These are phyloP conservation scores for Salix purpurea DNA, from an alignment of 345 rosid genomes.

Conservation along the genomic window DNA sequence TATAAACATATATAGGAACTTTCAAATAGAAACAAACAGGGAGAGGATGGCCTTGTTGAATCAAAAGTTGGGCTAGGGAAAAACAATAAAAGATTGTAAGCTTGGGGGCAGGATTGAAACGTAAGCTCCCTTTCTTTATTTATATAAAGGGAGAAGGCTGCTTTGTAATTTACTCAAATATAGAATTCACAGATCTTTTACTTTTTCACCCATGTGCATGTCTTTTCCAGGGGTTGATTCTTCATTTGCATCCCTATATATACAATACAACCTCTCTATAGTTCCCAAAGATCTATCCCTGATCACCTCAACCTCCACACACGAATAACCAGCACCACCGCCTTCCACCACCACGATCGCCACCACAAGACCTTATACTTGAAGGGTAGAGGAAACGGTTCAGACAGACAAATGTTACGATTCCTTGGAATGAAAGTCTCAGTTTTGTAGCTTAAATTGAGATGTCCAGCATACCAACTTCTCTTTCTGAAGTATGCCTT, in stretches of 20 bases:
- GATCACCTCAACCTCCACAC: not conserved
- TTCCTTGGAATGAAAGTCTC: constrained; percentile 16
- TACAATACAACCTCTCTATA: not conserved
- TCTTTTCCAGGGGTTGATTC: not conserved
- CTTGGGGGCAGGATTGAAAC: not conserved
- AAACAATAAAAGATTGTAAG: not conserved
- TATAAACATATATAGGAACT: too few species aligned
- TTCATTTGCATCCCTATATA: not conserved
- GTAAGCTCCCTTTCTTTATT: not conserved
- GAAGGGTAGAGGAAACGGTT: not conserved
- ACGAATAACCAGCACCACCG: not conserved
- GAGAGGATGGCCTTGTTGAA: not conserved
- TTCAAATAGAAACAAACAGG: not conserved
- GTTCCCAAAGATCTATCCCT: not conserved
- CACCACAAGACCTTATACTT: not conserved
- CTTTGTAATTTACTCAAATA: not conserved
- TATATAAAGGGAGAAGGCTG: not conserved
- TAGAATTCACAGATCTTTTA: not conserved
- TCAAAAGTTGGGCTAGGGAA: not conserved
- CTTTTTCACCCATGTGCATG: not conserved
- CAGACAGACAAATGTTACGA: not conserved
- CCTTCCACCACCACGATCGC: not conserved
- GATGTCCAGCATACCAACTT: constrained; percentile 45
- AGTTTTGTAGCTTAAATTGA: not conserved
- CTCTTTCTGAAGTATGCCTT: constrained; percentile 48